Evolutionary conservation across 2,329 filamentous ascomycete genomes (phyloP).

Genomic region (Ciborinia camelliae): DNA sequence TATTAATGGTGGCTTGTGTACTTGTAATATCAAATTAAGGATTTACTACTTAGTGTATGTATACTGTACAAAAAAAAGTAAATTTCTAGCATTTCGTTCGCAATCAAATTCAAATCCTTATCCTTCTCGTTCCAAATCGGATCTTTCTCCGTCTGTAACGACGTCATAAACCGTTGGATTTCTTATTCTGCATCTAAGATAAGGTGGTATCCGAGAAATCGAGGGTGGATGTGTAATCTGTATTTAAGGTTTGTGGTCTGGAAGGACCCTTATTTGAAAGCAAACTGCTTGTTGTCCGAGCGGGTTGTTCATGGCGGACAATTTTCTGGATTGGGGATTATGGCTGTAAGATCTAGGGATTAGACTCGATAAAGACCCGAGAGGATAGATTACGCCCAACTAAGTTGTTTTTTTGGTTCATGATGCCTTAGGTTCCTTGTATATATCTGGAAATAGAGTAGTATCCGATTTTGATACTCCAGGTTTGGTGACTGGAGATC

Average conservation of each 20-base stretch:
- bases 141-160: not conserved
- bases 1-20: not conserved
- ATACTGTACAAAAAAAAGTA: not conserved
- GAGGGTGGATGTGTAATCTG: slow-evolving; percentile 4
- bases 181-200: not conserved
- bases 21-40: not conserved
- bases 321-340: not conserved
- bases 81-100: not conserved
- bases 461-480: not conserved
- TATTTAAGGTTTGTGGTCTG: not conserved
- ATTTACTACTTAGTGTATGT: not conserved
- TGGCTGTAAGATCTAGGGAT: slow-evolving; percentile 7
- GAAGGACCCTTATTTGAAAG: slow-evolving; percentile 11
- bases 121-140: not conserved
- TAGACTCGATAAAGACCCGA: too few species aligned
- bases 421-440: not conserved
- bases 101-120: not conserved
- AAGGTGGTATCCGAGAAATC: not conserved
- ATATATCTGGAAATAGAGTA: not conserved
- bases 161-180: slow-evolving; percentile 4
- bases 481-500: not conserved
- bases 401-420: not conserved
- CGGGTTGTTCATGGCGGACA: not conserved
- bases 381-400: not conserved
- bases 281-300: slow-evolving; percentile 8